Percentiles rank a stretch among this genome's conserved stretches.
Evolutionary conservation across 2,329 filamentous ascomycete genomes (phyloP).

Genomic region (Ophiostoma ips): DNA sequence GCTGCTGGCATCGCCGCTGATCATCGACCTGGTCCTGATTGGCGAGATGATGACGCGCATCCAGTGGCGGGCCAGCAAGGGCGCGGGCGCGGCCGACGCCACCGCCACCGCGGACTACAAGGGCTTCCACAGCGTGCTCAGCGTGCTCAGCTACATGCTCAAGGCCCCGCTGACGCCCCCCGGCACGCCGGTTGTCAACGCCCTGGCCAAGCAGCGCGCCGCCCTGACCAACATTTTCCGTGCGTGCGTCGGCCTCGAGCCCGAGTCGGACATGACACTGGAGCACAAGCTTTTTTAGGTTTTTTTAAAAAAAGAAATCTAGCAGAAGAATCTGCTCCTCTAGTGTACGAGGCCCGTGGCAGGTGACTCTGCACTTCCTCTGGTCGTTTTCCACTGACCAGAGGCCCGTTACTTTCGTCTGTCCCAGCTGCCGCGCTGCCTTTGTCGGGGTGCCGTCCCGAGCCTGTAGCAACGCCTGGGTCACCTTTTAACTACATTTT

Average conservation of each 20-base stretch:
- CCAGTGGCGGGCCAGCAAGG: conserved; percentile 66
- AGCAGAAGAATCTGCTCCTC: too few relatives aligned
- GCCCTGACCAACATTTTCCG: conserved; percentile 97
- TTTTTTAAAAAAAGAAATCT: too few relatives aligned
- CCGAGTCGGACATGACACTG: conserved; percentile 96
- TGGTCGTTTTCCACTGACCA: too few relatives aligned
- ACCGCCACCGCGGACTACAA: conserved; percentile 53
- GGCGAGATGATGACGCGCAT: conserved; percentile 98
- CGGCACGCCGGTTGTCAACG: conserved; percentile 89
- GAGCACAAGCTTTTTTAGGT: conserved; percentile 89
- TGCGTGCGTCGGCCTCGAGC: conserved; percentile 89
- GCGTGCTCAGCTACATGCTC: conserved; percentile 97
- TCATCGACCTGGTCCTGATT: conserved; percentile 88
- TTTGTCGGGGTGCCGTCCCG: too few relatives aligned
- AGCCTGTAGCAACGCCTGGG: too few relatives aligned
- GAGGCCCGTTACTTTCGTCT: too few relatives aligned
- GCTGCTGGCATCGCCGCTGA: conserved; percentile 84
- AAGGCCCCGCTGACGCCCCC: conserved; percentile 88
- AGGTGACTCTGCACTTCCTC: too few relatives aligned
- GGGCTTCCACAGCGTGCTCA: conserved; percentile 93
- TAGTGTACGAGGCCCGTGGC: too few relatives aligned
- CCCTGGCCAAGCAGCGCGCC: conserved; percentile 87
- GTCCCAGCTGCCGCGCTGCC: too few relatives aligned
- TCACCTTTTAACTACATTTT: too few relatives aligned
- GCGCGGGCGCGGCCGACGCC: conserved; percentile 33